Conservation (phyloP, 1,139 yeast genomes). For the Zygosaccharomyces pseudobailii region DNA sequence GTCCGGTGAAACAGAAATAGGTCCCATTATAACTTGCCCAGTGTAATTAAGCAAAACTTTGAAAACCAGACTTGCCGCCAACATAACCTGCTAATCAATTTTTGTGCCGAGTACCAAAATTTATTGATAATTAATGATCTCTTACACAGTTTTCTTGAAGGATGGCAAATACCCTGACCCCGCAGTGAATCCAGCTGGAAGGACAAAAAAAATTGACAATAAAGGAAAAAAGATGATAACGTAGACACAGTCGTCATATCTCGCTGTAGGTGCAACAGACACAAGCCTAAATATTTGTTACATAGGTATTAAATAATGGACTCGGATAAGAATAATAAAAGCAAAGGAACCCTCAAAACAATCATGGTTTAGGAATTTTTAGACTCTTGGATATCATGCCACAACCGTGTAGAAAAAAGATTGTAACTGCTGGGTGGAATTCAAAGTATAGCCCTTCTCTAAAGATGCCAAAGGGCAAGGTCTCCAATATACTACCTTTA, state of each 20-base stretch:
- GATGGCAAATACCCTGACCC: no score
- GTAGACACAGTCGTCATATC: background rate
- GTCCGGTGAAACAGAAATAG: no score
- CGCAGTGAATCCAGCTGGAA: background rate
- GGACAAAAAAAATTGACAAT: background rate
- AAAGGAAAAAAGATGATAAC: background rate
- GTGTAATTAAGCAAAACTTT: no score
- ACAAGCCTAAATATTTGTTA: background rate
- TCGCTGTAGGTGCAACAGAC: background rate
- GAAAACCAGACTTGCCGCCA: no score
- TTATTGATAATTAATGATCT: no score
- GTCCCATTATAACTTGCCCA: no score
- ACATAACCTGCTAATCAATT: no score
- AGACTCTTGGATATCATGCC: conserved; percentile 88
- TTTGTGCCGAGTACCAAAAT: no score
- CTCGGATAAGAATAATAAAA: background rate
- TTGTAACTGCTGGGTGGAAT: conserved; percentile 63
- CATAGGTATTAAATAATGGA: background rate
- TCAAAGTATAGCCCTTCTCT: conserved; percentile 56
- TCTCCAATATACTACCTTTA: conserved; percentile 40
- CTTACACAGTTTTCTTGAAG: no score
- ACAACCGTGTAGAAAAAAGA: conserved; percentile 78
- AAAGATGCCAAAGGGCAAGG: conserved; percentile 62
- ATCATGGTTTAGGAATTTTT: conserved; percentile 80
- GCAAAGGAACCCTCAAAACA: background rate